Evolutionary conservation across 768 basidiomycete genomes (phyloP).

Genomic region (Bullera alba): DNA sequence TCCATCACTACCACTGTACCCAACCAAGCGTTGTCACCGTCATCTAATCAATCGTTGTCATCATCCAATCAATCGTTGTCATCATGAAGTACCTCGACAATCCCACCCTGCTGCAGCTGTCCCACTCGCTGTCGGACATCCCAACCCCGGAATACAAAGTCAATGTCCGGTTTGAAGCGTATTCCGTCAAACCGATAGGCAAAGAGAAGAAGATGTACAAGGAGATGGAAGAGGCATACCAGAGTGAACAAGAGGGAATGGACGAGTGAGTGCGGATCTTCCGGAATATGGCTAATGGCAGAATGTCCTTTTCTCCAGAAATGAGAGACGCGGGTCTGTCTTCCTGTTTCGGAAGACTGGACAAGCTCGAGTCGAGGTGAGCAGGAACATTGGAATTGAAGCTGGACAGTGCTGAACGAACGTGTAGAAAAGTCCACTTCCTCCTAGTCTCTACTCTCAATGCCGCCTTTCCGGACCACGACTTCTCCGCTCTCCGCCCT

Average conservation of each 20-base stretch:
- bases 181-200: slow-evolving; percentile 94
- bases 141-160: slow-evolving; percentile 58
- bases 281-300: slow-evolving; percentile 13
- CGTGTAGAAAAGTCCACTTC: slow-evolving; percentile 70
- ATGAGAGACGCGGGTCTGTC: slow-evolving; percentile 64
- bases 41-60: too few species aligned
- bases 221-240: slow-evolving; percentile 78
- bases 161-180: slow-evolving; percentile 88
- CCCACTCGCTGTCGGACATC: slow-evolving; percentile 72
- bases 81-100: slow-evolving; percentile 78
- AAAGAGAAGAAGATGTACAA: slow-evolving; percentile 96
- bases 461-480: slow-evolving; percentile 94
- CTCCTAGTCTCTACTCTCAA: slow-evolving; percentile 94
- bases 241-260: slow-evolving; percentile 56
- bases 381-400: neutral
- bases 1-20: too few species aligned
- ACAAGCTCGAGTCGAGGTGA: slow-evolving; percentile 51
- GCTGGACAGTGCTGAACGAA: neutral
- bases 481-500: slow-evolving; percentile 86
- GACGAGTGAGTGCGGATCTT: slow-evolving; percentile 37
- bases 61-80: too few species aligned
- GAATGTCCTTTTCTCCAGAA: slow-evolving; percentile 59
- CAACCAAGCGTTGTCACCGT: too few species aligned
- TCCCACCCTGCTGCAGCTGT: slow-evolving; percentile 69
- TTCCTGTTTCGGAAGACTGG: slow-evolving; percentile 80